Base-by-base conservation (phyloP, 2,329 filamentous ascomycete species). In the Colletotrichum sp. region DNA sequence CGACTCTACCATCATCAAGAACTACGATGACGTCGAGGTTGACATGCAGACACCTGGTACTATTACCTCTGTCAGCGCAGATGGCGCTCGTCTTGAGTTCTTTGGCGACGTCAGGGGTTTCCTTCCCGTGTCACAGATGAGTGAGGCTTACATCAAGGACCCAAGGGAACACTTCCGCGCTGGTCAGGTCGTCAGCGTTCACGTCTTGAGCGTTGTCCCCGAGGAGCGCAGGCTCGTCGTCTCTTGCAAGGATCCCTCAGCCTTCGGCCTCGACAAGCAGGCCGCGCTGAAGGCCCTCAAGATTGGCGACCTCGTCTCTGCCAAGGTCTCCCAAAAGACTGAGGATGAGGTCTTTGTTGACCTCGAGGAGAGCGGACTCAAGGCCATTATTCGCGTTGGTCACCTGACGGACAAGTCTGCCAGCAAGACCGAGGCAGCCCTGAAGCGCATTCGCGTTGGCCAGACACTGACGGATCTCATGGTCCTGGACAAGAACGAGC, bases 41-140 rank as follows among this genome's bases (percentile, higher is more conserved):
- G 96, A 95, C 13, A 91, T 93, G 83, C 94, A 96, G 80, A 93
- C 94, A 39, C 94, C 94, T 9, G 97, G 96, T 74, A 98, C 96
- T 1, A 94, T 99, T 78, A 90, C 98, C 79, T 98, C 94, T 78
- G 88, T 99, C 13, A 88, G 95, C 72, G 86, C 91, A 5, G 92
- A 92, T 69, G 97, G 97, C 75, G 97, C 97, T 13, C 92, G 96
- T 21, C 94, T 99, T 69, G 95, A 98, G 82, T 99, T 99, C 85
- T 99, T 98, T 81, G 95, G 95, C 21, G 86, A 89, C 10, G 88
- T 99, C 24, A 92, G 92, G 78, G 98, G 94, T 10, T 99, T 98
- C 87, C 89, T 99, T 71, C 97, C 97, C 3, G 93, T 98, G 1
- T 95, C 95, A 2, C 96, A 99, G 85, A 99, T 99, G 97, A 99